Conservation (phyloP, 441 rosid genomes). For the Gossypium laxum region DNA sequence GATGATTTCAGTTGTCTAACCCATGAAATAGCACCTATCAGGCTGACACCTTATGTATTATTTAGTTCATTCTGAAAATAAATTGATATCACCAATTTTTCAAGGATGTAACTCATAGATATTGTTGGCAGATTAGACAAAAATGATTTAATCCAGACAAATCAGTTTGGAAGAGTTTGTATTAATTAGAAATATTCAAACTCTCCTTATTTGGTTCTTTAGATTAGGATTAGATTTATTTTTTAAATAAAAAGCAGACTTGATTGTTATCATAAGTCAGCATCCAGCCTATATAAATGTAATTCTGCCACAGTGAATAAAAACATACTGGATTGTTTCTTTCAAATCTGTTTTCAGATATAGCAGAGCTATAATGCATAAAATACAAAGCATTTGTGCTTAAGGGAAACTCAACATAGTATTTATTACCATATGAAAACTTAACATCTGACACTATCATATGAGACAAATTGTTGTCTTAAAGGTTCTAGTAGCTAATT, state of each 20-base stretch:
- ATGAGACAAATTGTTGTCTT: background rate
- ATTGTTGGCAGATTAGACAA: background rate
- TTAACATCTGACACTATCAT: constrained; percentile 4
- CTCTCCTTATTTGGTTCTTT: background rate
- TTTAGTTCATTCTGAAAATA: background rate
- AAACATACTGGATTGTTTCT: background rate
- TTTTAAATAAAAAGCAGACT: background rate
- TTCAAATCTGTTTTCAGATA: background rate
- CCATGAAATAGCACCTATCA: constrained; percentile 5
- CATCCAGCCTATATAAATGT: background rate
- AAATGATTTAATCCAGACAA: background rate
- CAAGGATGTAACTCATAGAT: background rate
- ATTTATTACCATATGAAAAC: background rate
- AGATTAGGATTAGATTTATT: background rate
- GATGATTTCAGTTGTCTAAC: background rate
- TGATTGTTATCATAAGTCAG: background rate
- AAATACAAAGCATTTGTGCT: constrained; percentile 1
- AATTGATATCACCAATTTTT: background rate
- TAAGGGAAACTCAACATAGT: background rate
- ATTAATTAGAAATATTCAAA: background rate
- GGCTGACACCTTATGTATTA: background rate
- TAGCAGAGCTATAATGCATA: background rate
- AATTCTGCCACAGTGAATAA: background rate
- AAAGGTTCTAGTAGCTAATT: background rate
- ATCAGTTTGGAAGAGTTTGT: background rate